Percentiles rank a stretch among this genome's conserved stretches.
phyloP scores from a whole-genome alignment of 345 rosid genomes.

The Sapria himalayana region DNA sequence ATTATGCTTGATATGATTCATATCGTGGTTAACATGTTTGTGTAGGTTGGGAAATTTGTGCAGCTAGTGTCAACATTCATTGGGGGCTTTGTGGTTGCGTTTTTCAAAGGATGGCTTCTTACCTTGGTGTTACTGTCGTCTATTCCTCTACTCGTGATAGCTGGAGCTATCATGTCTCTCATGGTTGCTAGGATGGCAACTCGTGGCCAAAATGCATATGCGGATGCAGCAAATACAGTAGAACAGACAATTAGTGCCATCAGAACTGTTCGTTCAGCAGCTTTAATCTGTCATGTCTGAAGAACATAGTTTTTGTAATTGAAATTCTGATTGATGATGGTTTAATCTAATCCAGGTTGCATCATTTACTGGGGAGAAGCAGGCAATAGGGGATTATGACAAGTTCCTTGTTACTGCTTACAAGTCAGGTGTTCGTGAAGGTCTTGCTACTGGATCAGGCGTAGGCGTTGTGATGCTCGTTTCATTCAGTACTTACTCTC shows the following conservation, averaged over 20 bases:
- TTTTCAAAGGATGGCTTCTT: slow-evolving; percentile 69
- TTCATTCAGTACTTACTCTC: slow-evolving; percentile 23
- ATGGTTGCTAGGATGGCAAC: slow-evolving; percentile 39
- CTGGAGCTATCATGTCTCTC: slow-evolving; percentile 37
- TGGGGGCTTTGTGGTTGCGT: slow-evolving; percentile 62
- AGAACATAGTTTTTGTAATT: too few relatives aligned
- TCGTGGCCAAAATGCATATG: slow-evolving; percentile 50
- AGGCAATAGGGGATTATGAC: slow-evolving; percentile 27
- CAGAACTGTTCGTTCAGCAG: slow-evolving; percentile 31
- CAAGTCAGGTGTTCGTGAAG: slow-evolving; percentile 29
- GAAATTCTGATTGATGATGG: background rate
- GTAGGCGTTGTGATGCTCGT: slow-evolving; percentile 18
- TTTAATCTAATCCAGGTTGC: slow-evolving; percentile 29
- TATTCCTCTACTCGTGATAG: slow-evolving; percentile 46
- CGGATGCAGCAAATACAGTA: slow-evolving; percentile 46
- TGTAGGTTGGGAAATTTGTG: slow-evolving; percentile 69
- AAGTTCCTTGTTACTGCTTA: slow-evolving; percentile 29
- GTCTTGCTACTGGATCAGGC: slow-evolving; percentile 33
- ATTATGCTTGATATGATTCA: too few relatives aligned
- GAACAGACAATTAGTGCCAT: slow-evolving; percentile 72
- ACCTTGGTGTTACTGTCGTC: slow-evolving; percentile 48
- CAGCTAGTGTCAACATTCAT: slow-evolving; percentile 55
- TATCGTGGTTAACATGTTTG: too few relatives aligned
- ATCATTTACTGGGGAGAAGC: slow-evolving; percentile 50
- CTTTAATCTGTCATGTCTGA: too few relatives aligned